Evolutionary conservation across 306 rosid species (phyloP).

Genomic region (Macrotyloma uniflorum): DNA sequence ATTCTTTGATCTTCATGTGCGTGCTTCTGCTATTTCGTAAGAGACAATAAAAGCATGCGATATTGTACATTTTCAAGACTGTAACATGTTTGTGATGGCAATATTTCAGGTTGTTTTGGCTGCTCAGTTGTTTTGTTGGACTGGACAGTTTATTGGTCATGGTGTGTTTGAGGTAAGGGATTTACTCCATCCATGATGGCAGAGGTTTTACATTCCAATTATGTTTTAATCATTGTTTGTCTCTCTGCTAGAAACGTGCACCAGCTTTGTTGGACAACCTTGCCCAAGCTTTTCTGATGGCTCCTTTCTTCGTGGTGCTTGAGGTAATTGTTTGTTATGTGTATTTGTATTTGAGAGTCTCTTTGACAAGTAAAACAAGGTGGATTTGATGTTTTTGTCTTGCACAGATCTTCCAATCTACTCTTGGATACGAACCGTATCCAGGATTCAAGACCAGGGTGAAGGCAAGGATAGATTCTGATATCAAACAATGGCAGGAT

Average conservation of each 20-base stretch:
- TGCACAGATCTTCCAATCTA: slow-evolving; percentile 57
- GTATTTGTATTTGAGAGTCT: neutral
- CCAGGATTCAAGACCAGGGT: slow-evolving; percentile 72
- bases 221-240: neutral
- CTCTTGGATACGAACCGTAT: slow-evolving; percentile 79
- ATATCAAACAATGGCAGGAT: slow-evolving; percentile 68
- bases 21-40: neutral
- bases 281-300: slow-evolving; percentile 83
- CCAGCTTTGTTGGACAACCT: slow-evolving; percentile 92
- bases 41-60: neutral
- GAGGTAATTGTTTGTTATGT: slow-evolving; percentile 57
- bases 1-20: neutral
- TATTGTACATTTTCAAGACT: neutral
- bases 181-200: slow-evolving; percentile 22
- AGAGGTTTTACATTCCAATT: slow-evolving; percentile 3
- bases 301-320: slow-evolving; percentile 78
- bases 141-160: slow-evolving; percentile 84
- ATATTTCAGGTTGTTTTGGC: slow-evolving; percentile 72
- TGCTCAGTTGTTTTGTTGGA: slow-evolving; percentile 84
- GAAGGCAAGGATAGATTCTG: slow-evolving; percentile 57
- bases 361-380: neutral
- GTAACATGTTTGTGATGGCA: slow-evolving; percentile 1
- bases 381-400: slow-evolving; percentile 13
- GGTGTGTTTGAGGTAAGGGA: slow-evolving; percentile 83
- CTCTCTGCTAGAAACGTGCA: slow-evolving; percentile 71